Evolutionary conservation across 208 protist genomes (phyloP).

Genomic region (Wallacemonas rigidus): DNA sequence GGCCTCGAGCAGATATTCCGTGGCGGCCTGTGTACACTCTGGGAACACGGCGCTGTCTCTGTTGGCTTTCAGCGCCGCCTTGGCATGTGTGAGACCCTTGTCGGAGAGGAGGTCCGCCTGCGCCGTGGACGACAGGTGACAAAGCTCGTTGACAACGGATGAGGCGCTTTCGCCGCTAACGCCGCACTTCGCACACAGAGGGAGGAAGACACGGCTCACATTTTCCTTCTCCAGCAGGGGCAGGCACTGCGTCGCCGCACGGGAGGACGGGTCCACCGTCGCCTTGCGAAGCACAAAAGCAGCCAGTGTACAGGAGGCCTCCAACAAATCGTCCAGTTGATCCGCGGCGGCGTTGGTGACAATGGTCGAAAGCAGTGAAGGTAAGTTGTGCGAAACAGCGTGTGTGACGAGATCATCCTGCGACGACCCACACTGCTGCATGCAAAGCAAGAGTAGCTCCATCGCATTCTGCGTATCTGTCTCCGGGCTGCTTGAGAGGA

Average conservation of each 20-base stretch:
- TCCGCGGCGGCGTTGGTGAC: conserved; percentile 32
- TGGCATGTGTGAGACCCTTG: conserved; percentile 25
- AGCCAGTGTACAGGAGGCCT: conserved; percentile 40
- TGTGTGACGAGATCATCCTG: conserved; percentile 14
- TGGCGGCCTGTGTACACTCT: conserved; percentile 20
- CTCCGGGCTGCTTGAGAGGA: conserved; percentile 25
- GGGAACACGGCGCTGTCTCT: conserved; percentile 25
- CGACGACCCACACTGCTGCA: conserved; percentile 24
- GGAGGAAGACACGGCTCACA: conserved; percentile 50
- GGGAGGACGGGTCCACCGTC: conserved; percentile 32
- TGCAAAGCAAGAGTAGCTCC: conserved; percentile 12
- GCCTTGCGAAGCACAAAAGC: conserved; percentile 49
- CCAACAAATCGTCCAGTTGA: conserved; percentile 38
- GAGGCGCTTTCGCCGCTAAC: conserved; percentile 45
- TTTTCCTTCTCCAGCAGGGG: conserved; percentile 33
- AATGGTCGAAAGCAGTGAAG: conserved; percentile 48
- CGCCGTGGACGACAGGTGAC: conserved; percentile 37
- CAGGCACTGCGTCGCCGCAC: conserved; percentile 39
- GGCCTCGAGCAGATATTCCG: conserved; percentile 50
- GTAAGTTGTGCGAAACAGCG: conserved; percentile 36
- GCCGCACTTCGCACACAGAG: conserved; percentile 38
- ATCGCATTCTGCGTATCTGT: conserved; percentile 10
- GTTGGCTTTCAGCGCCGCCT: conserved; percentile 28
- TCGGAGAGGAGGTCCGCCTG: conserved; percentile 45
- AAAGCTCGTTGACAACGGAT: conserved; percentile 48